These are phyloP conservation scores for Talaromyces sp. DNA, from an alignment of 2,329 filamentous ascomycete genomes.

Conservation along the genomic window DNA sequence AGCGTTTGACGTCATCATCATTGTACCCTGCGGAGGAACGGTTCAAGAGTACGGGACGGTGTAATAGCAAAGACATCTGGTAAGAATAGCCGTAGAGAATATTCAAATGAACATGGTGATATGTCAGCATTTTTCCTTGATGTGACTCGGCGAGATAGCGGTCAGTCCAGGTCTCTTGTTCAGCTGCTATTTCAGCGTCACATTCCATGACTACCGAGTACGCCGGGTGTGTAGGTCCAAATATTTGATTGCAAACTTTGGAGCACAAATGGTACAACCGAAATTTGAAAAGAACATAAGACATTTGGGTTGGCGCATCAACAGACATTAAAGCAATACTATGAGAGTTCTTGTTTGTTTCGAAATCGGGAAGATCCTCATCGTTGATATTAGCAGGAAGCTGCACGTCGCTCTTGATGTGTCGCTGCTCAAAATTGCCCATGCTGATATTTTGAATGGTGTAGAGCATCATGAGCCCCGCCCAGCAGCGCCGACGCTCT, in stretches of 20 bases:
- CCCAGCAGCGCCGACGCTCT: conserved; percentile 36
- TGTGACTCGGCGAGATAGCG: conserved; percentile 24
- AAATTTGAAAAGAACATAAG: conserved; percentile 35
- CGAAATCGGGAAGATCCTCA: conserved; percentile 23
- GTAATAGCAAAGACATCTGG: conserved; percentile 33
- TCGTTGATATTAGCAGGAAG: conserved; percentile 34
- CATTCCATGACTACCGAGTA: conserved; percentile 18
- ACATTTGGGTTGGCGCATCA: conserved; percentile 35
- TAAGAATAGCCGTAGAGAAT: conserved; percentile 37
- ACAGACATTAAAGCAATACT: conserved; percentile 12
- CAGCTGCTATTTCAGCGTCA: conserved; percentile 25
- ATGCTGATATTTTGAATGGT: conserved; percentile 34
- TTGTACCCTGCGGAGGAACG: conserved; percentile 15
- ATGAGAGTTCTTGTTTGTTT: conserved; percentile 16
- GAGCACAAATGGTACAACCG: conserved; percentile 31
- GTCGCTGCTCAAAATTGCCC: conserved; percentile 28
- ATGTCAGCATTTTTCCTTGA: conserved; percentile 21
- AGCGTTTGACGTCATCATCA: conserved; percentile 23
- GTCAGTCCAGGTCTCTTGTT: conserved; percentile 26
- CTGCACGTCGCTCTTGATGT: conserved; percentile 24
- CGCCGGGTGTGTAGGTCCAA: conserved; percentile 20
- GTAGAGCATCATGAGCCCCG: conserved; percentile 36
- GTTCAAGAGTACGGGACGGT: conserved; percentile 29
- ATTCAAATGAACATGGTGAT: conserved; percentile 36
- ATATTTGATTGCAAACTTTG: conserved; percentile 32